phyloP scores from a whole-genome alignment of 805 yeast species.

The Schwanniomyces vanrijiae region DNA sequence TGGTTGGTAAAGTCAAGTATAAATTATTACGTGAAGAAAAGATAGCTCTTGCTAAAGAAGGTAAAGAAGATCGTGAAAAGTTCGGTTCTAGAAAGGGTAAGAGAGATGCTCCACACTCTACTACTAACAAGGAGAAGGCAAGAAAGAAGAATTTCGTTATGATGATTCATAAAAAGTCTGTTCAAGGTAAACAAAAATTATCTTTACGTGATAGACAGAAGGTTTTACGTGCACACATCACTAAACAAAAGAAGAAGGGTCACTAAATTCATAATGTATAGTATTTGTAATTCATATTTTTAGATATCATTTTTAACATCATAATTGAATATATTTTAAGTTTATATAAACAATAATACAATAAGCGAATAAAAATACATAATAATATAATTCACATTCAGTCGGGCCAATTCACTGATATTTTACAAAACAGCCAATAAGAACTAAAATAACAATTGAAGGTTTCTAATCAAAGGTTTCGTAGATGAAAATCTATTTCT shows the following conservation, averaged over 20 bases:
- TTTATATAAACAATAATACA: slow-evolving; percentile 1
- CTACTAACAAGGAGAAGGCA: slow-evolving; percentile 94
- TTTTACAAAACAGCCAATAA: not conserved
- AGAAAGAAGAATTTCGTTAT: slow-evolving; percentile 98
- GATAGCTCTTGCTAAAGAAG: slow-evolving; percentile 82
- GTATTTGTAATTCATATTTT: not conserved
- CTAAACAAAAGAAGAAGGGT: slow-evolving; percentile 88
- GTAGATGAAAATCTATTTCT: slow-evolving; percentile 1
- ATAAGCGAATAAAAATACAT: slow-evolving; percentile 1
- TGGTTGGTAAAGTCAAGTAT: slow-evolving; percentile 77
- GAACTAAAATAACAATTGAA: not conserved
- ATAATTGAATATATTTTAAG: not conserved
- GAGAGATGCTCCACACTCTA: slow-evolving; percentile 73
- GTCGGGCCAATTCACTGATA: not conserved
- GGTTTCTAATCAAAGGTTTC: not conserved
- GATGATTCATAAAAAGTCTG: slow-evolving; percentile 95
- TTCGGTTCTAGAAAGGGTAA: slow-evolving; percentile 88
- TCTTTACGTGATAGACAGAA: slow-evolving; percentile 90
- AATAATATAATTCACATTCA: not conserved
- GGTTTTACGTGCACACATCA: slow-evolving; percentile 79
- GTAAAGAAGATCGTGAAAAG: slow-evolving; percentile 88
- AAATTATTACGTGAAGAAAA: slow-evolving; percentile 90
- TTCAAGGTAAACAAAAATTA: slow-evolving; percentile 89
- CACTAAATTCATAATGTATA: slow-evolving; percentile 27
- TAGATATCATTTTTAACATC: not conserved